phyloP scores from a whole-genome alignment of 2,329 filamentous ascomycete species.

The Pseudogymnoascus sp. region DNA sequence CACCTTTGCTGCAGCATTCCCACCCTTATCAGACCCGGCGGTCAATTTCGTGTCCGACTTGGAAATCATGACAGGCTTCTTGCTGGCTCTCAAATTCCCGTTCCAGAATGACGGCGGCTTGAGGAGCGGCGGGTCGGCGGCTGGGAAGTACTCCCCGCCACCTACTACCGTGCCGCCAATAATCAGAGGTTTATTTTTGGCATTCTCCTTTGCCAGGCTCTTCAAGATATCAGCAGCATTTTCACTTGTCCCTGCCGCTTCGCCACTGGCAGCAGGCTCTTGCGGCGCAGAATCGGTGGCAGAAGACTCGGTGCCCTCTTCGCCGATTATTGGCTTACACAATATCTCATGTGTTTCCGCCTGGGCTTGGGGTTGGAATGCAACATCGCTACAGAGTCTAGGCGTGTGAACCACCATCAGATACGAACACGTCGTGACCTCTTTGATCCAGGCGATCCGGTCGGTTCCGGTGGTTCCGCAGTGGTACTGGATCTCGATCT shows the following conservation, averaged over 20 bases:
- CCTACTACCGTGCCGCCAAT: constrained; percentile 53
- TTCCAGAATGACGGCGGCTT: neutral
- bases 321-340: neutral
- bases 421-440: constrained; percentile 62
- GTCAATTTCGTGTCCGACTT: neutral
- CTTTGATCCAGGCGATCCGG: constrained; percentile 65
- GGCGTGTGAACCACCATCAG: constrained; percentile 68
- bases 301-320: neutral
- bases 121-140: constrained; percentile 37
- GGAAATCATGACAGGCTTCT: neutral
- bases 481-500: constrained; percentile 53
- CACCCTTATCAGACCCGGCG: neutral
- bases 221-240: constrained; percentile 23
- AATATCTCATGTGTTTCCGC: neutral
- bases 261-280: constrained; percentile 21
- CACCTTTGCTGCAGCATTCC: neutral
- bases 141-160: constrained; percentile 44
- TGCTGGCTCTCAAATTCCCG: neutral
- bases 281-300: constrained; percentile 38
- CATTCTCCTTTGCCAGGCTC: constrained; percentile 13
- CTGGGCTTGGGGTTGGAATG: constrained; percentile 36
- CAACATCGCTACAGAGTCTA: constrained; percentile 65
- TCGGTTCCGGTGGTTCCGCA: constrained; percentile 56
- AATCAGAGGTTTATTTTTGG: constrained; percentile 28
- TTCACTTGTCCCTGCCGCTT: constrained; percentile 18